Conservation (phyloP, 1,284 basidiomycete genomes). For the Phellopilus nigrolimitatus region DNA sequence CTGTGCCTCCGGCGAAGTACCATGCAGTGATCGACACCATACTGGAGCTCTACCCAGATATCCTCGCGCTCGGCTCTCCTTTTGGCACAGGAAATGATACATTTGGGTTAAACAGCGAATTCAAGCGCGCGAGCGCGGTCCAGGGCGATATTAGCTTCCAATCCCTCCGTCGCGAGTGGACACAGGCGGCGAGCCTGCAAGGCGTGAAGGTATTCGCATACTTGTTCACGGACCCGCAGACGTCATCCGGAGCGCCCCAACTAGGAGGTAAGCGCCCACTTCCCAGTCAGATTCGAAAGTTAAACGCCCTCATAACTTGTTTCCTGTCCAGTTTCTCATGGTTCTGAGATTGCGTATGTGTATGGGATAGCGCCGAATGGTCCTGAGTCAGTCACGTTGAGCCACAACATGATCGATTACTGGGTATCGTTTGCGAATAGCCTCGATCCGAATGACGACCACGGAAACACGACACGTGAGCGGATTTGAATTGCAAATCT, state of each 20-base stretch:
- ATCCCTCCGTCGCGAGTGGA: slow-evolving; percentile 38
- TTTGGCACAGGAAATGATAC: slow-evolving; percentile 47
- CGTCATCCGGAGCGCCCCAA: slow-evolving; percentile 19
- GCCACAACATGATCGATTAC: slow-evolving; percentile 42
- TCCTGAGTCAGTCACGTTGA: slow-evolving; percentile 30
- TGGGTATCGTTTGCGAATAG: slow-evolving; percentile 49
- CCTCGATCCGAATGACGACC: slow-evolving; percentile 45
- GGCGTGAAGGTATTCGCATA: slow-evolving; percentile 44
- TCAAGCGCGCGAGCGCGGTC: slow-evolving; percentile 42
- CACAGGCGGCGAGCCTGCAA: slow-evolving; percentile 32
- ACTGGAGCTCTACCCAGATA: slow-evolving; percentile 44
- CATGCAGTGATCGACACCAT: slow-evolving; percentile 29
- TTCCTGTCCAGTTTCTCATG: slow-evolving; percentile 33
- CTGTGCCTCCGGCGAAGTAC: slow-evolving; percentile 25
- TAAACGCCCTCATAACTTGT: neutral
- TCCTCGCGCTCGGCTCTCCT: slow-evolving; percentile 44
- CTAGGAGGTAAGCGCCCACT: slow-evolving; percentile 32
- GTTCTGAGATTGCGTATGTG: slow-evolving; percentile 38
- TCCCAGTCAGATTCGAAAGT: neutral
- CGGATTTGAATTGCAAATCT: slow-evolving; percentile 5
- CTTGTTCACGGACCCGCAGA: slow-evolving; percentile 42
- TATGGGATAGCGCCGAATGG: slow-evolving; percentile 30
- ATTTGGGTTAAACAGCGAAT: slow-evolving; percentile 40
- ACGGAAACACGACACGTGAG: slow-evolving; percentile 28
- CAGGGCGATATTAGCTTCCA: slow-evolving; percentile 39